These are phyloP conservation scores for Suhomyces panamericanus DNA, from an alignment of 1,139 yeast genomes.

Conservation along the genomic window DNA sequence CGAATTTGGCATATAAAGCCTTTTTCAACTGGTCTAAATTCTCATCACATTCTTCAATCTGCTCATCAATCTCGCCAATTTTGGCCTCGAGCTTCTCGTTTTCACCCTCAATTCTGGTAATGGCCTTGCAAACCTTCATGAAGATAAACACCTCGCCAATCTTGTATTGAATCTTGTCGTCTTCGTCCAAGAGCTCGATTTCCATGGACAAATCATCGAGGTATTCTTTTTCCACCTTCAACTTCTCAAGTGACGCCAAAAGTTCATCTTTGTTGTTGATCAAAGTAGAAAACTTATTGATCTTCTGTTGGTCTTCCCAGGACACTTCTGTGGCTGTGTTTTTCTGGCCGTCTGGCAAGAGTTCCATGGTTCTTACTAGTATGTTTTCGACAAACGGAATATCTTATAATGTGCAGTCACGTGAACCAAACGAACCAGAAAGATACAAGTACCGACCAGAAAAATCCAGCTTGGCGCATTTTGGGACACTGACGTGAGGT, in stretches of 20 bases:
- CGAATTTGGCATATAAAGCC: constrained; percentile 83
- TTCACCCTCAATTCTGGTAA: constrained; percentile 64
- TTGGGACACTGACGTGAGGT: too few relatives aligned
- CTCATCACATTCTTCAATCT: constrained; percentile 53
- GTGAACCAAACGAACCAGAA: background rate
- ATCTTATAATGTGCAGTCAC: background rate
- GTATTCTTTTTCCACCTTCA: constrained; percentile 77
- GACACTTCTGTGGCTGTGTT: constrained; percentile 72
- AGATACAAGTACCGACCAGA: background rate
- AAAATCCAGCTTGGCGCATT: too few relatives aligned
- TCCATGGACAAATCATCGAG: constrained; percentile 85
- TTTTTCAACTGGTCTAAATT: constrained; percentile 63
- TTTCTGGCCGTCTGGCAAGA: constrained; percentile 64
- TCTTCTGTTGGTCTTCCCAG: constrained; percentile 86
- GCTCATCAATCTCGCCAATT: constrained; percentile 47
- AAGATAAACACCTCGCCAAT: constrained; percentile 78
- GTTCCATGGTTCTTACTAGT: constrained; percentile 36
- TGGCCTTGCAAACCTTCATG: constrained; percentile 63
- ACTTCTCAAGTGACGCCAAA: constrained; percentile 48
- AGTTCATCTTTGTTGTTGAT: constrained; percentile 67
- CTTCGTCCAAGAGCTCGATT: constrained; percentile 82
- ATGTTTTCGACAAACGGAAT: background rate
- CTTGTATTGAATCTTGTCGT: constrained; percentile 64
- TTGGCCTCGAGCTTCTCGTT: constrained; percentile 50
- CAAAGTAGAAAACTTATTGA: constrained; percentile 83